Evolutionary conservation across 2,329 filamentous ascomycete species (phyloP).

Genomic region (Parascedosporium putredinis): DNA sequence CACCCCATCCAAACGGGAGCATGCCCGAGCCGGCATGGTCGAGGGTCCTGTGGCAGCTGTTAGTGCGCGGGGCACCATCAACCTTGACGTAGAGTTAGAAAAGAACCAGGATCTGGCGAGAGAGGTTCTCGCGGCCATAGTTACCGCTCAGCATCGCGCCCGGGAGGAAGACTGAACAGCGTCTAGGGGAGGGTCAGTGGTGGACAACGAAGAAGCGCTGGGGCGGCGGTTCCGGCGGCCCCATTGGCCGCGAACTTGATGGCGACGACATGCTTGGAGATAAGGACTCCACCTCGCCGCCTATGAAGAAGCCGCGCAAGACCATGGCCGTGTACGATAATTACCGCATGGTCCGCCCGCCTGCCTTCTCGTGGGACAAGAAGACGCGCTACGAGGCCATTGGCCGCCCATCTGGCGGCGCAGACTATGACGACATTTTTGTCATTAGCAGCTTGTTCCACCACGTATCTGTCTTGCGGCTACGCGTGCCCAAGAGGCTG

Average conservation of each 20-base stretch:
- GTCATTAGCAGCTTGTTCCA: constrained; percentile 52
- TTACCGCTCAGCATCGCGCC: constrained; percentile 53
- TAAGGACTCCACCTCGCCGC: constrained; percentile 28
- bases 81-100: constrained; percentile 44
- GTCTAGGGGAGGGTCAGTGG: constrained; percentile 49
- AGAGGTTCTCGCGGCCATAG: constrained; percentile 48
- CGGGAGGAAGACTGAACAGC: constrained; percentile 46
- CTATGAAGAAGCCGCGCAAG: constrained; percentile 40
- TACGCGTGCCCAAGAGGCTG: constrained; percentile 45
- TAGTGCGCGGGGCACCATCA: constrained; percentile 44
- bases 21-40: constrained; percentile 46
- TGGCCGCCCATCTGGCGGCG: constrained; percentile 33
- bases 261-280: constrained; percentile 34
- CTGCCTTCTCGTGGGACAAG: constrained; percentile 47
- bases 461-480: constrained; percentile 46
- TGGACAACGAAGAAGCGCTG: constrained; percentile 51
- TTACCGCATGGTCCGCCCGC: constrained; percentile 52
- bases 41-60: constrained; percentile 53
- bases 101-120: constrained; percentile 51
- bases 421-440: constrained; percentile 49
- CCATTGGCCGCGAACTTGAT: constrained; percentile 51
- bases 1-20: constrained; percentile 47
- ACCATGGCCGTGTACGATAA: constrained; percentile 50
- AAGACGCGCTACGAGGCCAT: constrained; percentile 49
- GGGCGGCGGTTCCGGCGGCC: constrained; percentile 52